Base-by-base conservation (phyloP, 441 rosid species). In the Gossypium gossypioides region DNA sequence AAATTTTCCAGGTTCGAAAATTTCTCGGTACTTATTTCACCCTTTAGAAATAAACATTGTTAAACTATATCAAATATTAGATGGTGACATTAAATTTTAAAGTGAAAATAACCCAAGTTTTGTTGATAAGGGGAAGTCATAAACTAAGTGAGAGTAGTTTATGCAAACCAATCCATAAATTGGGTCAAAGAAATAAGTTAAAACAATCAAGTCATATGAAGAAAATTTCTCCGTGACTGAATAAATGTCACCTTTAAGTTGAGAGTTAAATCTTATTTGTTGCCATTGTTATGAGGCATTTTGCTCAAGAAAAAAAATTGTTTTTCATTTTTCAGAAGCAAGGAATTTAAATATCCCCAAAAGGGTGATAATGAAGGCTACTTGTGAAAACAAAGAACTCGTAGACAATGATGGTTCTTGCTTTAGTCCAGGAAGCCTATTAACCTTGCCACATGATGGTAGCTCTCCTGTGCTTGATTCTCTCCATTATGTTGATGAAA, bases 381-480 rank as follows among this genome's bases (percentile, higher is more conserved):
- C 77, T 67, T 72, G 75, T 75, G 96, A 86, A 73, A 85, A 72
- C 86, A 89, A 83, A 74, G 96, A 88, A 59, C 64, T 68, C 75
- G 32, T 76, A 65, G 93, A 87, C 78, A 84, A 70, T 70, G 91
- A 88, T 62, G 87, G 84, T 54, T 78, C 91, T 67, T 87, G 91
- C 84, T 87, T 88, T 78, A 92, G 86, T 75, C 96, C 93, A 48
- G 86, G 85, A 84, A 88, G 84, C 81, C 82, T 89, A 56, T 89
- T 92, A 74, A 85, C 88, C 15, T 77, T 86, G 89, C 91, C 97
- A 42, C 77, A 82, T 60, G 93, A 90, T 70, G 86, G 89, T 67
- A 79, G 87, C 75, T 75, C 91, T 64, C 76, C 82, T 44, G 75
- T 78, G 85, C 86, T 86, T 77, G 96, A 91, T 80, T 76, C 89